Evolutionary conservation across 192 early-diverging fungal species (phyloP), one percentile per base, ranked within the genome.

Genomic region (Spizellomyces sp.): DNA sequence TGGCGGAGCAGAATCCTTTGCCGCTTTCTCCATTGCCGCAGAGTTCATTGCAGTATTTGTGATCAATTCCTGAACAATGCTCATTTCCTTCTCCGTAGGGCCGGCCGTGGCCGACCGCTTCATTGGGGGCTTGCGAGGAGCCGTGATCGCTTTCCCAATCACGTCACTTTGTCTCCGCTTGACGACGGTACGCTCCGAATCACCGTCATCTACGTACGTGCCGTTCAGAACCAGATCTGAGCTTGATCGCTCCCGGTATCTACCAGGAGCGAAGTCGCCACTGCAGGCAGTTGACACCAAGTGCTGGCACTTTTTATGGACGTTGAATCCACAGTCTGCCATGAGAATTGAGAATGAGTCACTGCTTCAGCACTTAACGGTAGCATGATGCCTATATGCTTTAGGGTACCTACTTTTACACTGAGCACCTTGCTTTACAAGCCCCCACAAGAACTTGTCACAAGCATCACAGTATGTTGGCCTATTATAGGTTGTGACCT

Each of bases 401-500:
- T 36, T 36, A 36, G 27, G 27, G 45, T 27, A 77, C 75, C 12
- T 56, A 75, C 79, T 45, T 57, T 66, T 62, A 66, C 91, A 92
- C 45, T 81, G 79, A 19, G 77, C 64, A 6, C 91, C 91, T 67
- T 93, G 90, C 58, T 83, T 84, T 15, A 80, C 82, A 17, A 91
- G 65, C 14, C 91, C 91, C 91, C 91, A 93, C 50, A 93, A 79
- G 52, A 91, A 75, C 58, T 87, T 73, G 59, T 80, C 80, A 75
- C 91, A 92, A 46, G 80, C 73, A 67, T 88, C 87, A 74, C 91
- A 92, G 66, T 87, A 89, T 2, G 91, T 89, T 15, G 83, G 83
- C 60, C 63, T 73, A 62, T 81, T 75, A 75, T 88, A 92, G 19
- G 84, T 88, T 55, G 75, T 78, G 10, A 71, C 71, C 14, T 67